Evolutionary conservation across 192 early-diverging fungal species (phyloP).

Genomic region (Coemansia sp.): DNA sequence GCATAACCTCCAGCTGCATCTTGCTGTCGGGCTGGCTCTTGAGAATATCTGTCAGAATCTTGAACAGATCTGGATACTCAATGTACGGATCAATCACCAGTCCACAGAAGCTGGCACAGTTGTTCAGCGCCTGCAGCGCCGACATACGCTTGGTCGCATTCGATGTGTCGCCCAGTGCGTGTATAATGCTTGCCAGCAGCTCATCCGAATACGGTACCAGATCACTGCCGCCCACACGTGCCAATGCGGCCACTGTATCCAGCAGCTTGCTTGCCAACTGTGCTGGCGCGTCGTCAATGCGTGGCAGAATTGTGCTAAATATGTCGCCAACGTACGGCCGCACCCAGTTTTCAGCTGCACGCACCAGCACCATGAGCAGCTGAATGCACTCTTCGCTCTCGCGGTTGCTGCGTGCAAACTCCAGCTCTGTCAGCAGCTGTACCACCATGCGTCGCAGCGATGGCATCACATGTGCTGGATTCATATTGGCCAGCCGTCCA

Average conservation of each 20-base stretch:
- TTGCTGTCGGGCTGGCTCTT: conserved; percentile 71
- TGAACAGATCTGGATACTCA: conserved; percentile 81
- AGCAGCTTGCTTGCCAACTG: conserved; percentile 57
- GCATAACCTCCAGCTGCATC: conserved; percentile 83
- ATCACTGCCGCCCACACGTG: conserved; percentile 80
- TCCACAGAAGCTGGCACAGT: conserved; percentile 82
- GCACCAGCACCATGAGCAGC: conserved; percentile 75
- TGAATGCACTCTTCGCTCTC: conserved; percentile 51
- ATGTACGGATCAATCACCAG: conserved; percentile 91
- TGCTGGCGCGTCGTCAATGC: conserved; percentile 72
- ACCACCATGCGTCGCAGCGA: conserved; percentile 86
- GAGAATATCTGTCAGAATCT: conserved; percentile 73
- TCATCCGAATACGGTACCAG: conserved; percentile 76
- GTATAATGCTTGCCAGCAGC: conserved; percentile 83
- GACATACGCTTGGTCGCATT: conserved; percentile 80
- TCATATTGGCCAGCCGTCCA: conserved; percentile 84
- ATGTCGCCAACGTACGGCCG: conserved; percentile 92
- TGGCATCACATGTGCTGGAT: conserved; percentile 96
- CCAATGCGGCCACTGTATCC: conserved; percentile 73
- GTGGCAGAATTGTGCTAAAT: conserved; percentile 78
- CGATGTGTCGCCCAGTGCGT: conserved; percentile 84
- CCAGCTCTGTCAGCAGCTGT: conserved; percentile 87
- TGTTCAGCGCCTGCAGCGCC: conserved; percentile 82
- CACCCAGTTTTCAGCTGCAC: conserved; percentile 78
- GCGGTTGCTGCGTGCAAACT: conserved; percentile 71